Conservation (phyloP, 805 yeast species). For the Nakazawaea ishiwadae region DNA sequence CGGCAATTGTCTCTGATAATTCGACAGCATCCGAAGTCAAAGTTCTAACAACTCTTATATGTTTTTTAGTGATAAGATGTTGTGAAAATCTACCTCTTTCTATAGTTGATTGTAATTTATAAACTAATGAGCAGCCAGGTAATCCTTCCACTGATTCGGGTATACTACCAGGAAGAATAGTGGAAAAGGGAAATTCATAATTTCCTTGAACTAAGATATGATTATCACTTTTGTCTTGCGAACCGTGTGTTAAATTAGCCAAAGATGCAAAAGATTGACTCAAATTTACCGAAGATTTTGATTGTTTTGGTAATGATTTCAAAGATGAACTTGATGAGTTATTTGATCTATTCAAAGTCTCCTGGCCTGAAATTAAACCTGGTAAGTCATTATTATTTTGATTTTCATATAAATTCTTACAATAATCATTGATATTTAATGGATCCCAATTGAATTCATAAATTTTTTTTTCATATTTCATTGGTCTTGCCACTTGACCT, state of each 20-base stretch:
- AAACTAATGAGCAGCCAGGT: constrained; percentile 70
- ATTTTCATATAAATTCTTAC: constrained; percentile 14
- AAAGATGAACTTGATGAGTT: constrained; percentile 41
- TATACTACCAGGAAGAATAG: constrained; percentile 77
- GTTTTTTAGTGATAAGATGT: constrained; percentile 62
- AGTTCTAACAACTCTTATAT: constrained; percentile 79
- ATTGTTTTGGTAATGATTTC: constrained; percentile 29
- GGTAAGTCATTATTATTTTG: constrained; percentile 12
- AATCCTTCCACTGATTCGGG: constrained; percentile 90
- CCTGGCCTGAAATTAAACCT: constrained; percentile 26
- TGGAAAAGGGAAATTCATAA: constrained; percentile 86
- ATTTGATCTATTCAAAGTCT: constrained; percentile 25
- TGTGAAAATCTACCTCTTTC: constrained; percentile 78
- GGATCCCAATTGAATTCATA: constrained; percentile 81
- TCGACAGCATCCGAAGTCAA: constrained; percentile 84
- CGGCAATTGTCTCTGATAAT: constrained; percentile 85
- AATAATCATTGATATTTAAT: constrained; percentile 43
- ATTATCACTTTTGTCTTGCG: constrained; percentile 16
- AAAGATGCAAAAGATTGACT: constrained; percentile 16
- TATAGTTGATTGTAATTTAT: constrained; percentile 71
- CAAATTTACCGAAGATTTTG: constrained; percentile 31
- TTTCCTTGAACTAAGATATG: constrained; percentile 64
- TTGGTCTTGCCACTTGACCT: constrained; percentile 39
- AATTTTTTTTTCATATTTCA: constrained; percentile 53
- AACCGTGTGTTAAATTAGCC: constrained; percentile 16